A percentile compares a stretch with the other conserved stretches of the same genome.
phyloP scores from a whole-genome alignment of 1,284 basidiomycete species.

The Leccinum subatratum region DNA sequence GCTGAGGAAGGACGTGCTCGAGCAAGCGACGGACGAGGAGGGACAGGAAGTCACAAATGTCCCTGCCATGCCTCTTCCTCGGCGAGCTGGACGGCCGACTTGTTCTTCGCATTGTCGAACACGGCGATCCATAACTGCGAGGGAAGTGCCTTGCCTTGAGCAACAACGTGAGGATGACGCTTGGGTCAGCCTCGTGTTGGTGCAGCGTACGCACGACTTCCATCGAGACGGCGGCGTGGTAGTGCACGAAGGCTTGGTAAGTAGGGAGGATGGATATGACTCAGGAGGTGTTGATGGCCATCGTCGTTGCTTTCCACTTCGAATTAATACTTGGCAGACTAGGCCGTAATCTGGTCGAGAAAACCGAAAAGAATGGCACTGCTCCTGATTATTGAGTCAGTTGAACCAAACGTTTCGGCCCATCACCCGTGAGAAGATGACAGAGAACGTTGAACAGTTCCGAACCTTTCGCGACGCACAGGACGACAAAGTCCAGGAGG shows the following conservation, averaged over 20 bases:
- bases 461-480: neutral
- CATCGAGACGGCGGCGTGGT: constrained; percentile 26
- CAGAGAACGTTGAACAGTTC: constrained; percentile 10
- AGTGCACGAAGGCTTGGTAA: constrained; percentile 5
- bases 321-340: neutral
- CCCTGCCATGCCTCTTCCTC: constrained; percentile 22
- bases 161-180: constrained; percentile 52
- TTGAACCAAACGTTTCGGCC: constrained; percentile 2
- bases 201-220: constrained; percentile 39
- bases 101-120: constrained; percentile 22
- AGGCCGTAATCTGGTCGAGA: neutral
- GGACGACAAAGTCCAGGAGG: neutral
- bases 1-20: constrained; percentile 29
- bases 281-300: constrained; percentile 1
- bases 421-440: neutral
- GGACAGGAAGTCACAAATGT: constrained; percentile 35
- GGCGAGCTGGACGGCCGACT: constrained; percentile 31
- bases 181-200: constrained; percentile 42
- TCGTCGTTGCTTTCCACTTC: neutral
- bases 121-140: constrained; percentile 50
- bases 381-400: neutral
- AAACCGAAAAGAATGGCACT: neutral
- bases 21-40: constrained; percentile 34
- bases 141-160: constrained; percentile 16
- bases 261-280: constrained; percentile 5